A percentile compares a stretch with the other conserved stretches of the same genome.
These are phyloP conservation scores for Paraphoma sp. DNA, from an alignment of 2,329 filamentous ascomycete species.

Conservation along the genomic window DNA sequence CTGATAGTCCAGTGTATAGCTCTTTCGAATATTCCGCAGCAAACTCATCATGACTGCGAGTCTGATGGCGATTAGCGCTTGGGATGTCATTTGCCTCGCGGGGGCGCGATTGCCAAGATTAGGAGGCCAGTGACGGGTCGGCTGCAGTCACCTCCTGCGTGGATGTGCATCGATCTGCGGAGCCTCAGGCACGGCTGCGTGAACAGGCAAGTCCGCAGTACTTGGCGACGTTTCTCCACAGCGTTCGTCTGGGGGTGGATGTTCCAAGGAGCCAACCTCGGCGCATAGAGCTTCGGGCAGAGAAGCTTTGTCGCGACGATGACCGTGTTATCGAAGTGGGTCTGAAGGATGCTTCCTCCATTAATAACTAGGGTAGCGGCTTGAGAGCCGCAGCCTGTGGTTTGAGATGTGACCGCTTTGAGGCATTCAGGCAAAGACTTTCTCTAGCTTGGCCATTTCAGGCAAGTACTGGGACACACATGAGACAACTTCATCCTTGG, in stretches of 20 bases:
- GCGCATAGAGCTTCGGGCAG: slow-evolving; percentile 35
- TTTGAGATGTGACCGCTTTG: slow-evolving; percentile 23
- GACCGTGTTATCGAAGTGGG: slow-evolving; percentile 32
- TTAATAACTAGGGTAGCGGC: slow-evolving; percentile 10
- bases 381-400: slow-evolving; percentile 14
- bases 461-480: slow-evolving; percentile 31
- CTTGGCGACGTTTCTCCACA: slow-evolving; percentile 35
- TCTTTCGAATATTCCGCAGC: too few relatives aligned
- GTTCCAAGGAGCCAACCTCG: slow-evolving; percentile 21
- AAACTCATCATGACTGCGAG: too few relatives aligned
- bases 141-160: slow-evolving; percentile 11
- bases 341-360: slow-evolving; percentile 27
- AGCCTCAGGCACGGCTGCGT: slow-evolving; percentile 19
- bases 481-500: slow-evolving; percentile 38
- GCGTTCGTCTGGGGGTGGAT: slow-evolving; percentile 23
- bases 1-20: background rate
- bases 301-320: slow-evolving; percentile 41
- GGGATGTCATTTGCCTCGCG: slow-evolving; percentile 14
- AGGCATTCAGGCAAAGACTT: slow-evolving; percentile 22
- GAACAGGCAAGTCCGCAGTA: slow-evolving; percentile 10
- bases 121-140: slow-evolving; percentile 6
- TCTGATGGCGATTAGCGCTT: background rate
- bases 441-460: slow-evolving; percentile 21
- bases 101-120: slow-evolving; percentile 13
- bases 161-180: slow-evolving; percentile 19